Percentiles rank a stretch among this genome's conserved stretches.
Conservation (phyloP, 345 rosid species). For the Acer negundo region DNA sequence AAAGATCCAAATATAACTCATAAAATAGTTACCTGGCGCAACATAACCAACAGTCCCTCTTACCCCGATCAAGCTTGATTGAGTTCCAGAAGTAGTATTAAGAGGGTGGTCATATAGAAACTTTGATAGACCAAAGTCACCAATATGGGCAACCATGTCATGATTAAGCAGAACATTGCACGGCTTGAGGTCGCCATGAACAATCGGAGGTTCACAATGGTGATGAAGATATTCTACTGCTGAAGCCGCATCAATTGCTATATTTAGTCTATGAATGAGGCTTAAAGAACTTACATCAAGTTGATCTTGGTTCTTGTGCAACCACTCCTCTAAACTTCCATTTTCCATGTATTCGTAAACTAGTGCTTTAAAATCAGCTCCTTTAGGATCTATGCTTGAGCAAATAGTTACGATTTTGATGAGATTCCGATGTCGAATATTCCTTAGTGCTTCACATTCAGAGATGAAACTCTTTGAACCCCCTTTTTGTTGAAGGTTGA, state of each 20-base stretch:
- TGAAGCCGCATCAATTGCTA: constrained; percentile 18
- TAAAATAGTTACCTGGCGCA: too few species aligned
- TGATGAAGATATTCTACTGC: constrained; percentile 33
- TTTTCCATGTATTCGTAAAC: constrained; percentile 29
- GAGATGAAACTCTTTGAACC: constrained; percentile 47
- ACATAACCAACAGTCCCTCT: too few species aligned
- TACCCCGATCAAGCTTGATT: too few species aligned
- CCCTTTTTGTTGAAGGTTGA: constrained; percentile 38
- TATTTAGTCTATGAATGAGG: constrained; percentile 8
- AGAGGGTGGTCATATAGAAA: too few species aligned
- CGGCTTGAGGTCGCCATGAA: constrained; percentile 30
- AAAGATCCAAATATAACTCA: too few species aligned
- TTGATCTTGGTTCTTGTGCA: constrained; percentile 7
- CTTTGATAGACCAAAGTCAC: too few species aligned
- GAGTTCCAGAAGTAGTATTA: too few species aligned
- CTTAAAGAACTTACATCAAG: not conserved
- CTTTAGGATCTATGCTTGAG: constrained; percentile 13
- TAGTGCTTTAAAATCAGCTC: constrained; percentile 25
- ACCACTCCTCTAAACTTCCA: constrained; percentile 25
- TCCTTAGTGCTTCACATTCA: constrained; percentile 44
- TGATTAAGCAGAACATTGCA: constrained; percentile 26
- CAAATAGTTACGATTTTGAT: constrained; percentile 39
- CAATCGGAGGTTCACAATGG: constrained; percentile 15
- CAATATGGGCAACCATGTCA: constrained; percentile 17
- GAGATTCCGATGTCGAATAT: constrained; percentile 45